A percentile compares a stretch with the other conserved stretches of the same genome.
Conservation (phyloP, 352 stramenopile genomes). For the Phytophthora brassicae region DNA sequence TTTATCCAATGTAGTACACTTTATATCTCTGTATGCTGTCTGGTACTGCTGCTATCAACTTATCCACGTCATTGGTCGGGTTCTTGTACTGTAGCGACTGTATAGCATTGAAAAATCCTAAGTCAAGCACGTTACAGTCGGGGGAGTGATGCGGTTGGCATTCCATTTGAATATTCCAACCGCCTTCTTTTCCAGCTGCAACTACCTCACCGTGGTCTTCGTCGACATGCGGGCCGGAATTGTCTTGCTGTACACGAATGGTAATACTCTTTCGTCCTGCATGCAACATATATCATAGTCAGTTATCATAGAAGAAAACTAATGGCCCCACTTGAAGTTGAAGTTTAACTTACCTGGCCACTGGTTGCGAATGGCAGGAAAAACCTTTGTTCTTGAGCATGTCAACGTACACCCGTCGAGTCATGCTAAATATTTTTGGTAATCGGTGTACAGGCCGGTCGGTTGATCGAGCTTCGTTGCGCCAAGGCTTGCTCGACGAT, state of each 20-base stretch:
- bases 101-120: constrained; percentile 9
- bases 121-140: constrained; percentile 4
- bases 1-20: constrained; percentile 4
- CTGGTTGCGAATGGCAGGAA: constrained; percentile 10
- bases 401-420: neutral
- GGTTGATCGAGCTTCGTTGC: neutral
- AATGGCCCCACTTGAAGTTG: neutral
- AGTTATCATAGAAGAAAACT: neutral
- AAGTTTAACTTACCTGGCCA: constrained; percentile 9
- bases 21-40: neutral
- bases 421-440: constrained; percentile 16
- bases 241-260: constrained; percentile 14
- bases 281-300: neutral
- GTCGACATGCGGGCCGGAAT: constrained; percentile 5
- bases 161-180: constrained; percentile 12
- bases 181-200: neutral
- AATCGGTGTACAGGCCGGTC: neutral
- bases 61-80: neutral
- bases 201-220: constrained; percentile 6
- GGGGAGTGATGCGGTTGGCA: constrained; percentile 8
- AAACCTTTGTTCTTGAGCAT: constrained; percentile 16
- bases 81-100: constrained; percentile 6
- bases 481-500: constrained; percentile 4
- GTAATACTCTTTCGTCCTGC: constrained; percentile 6
- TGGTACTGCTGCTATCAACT: neutral